phyloP scores from a whole-genome alignment of 257 asterid genomes.

The Nicotiana attenuata region DNA sequence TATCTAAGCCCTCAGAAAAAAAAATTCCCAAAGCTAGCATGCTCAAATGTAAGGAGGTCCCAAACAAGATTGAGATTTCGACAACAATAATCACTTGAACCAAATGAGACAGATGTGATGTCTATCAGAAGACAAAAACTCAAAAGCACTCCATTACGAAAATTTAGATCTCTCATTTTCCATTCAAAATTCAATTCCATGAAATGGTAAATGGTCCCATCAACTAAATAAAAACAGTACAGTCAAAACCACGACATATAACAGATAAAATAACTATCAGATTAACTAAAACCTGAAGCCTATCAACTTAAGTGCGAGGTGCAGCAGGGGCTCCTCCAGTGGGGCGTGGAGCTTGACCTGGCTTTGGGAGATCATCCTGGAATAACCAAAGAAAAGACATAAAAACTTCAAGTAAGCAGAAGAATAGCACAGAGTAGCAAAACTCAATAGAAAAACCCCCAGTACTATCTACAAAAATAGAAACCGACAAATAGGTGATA shows the following conservation, averaged over 20 bases:
- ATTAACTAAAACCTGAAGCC: neutral
- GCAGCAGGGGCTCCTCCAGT: constrained; percentile 51
- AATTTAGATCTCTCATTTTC: neutral
- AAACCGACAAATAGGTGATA: neutral
- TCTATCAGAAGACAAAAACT: neutral
- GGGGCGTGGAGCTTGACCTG: constrained; percentile 53
- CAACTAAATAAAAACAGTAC: neutral
- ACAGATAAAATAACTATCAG: neutral
- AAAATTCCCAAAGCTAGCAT: neutral
- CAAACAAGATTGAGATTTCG: no score
- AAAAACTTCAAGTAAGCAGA: neutral
- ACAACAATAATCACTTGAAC: neutral
- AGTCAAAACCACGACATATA: constrained; percentile 3
- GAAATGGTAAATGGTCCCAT: neutral
- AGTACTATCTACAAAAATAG: neutral
- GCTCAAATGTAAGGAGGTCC: neutral
- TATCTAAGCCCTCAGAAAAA: neutral
- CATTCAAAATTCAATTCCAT: neutral
- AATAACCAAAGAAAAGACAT: neutral
- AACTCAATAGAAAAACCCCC: neutral
- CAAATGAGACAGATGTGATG: neutral
- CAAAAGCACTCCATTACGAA: neutral
- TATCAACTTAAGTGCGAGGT: constrained; percentile 29
- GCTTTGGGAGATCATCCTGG: constrained; percentile 64
- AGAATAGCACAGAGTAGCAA: neutral